A percentile compares a stretch with the other conserved stretches of the same genome.
Evolutionary conservation across 2,329 filamentous ascomycete genomes (phyloP).

Genomic region (Dryadomyces quercus-mongolicae): DNA sequence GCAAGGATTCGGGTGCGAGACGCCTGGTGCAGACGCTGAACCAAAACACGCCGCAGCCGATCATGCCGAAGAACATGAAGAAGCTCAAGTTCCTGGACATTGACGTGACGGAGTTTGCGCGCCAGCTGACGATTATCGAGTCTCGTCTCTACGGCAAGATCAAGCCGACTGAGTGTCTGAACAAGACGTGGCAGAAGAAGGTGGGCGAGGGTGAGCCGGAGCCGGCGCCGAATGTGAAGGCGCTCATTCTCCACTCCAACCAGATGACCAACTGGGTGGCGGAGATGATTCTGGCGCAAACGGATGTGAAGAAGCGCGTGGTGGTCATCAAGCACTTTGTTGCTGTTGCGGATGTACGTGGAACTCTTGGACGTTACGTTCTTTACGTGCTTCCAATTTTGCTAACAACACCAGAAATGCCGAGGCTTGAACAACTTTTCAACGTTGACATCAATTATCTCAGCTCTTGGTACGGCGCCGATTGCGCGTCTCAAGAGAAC

Average conservation of each 20-base stretch:
- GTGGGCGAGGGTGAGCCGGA: slow-evolving; percentile 68
- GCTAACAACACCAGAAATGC: slow-evolving; percentile 58
- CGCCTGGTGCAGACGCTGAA: slow-evolving; percentile 78
- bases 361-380: too few species aligned
- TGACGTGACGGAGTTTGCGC: slow-evolving; percentile 90
- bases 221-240: slow-evolving; percentile 87
- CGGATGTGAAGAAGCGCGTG: slow-evolving; percentile 89
- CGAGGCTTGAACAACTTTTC: slow-evolving; percentile 92
- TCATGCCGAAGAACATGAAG: slow-evolving; percentile 98
- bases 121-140: slow-evolving; percentile 94
- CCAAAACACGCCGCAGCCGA: slow-evolving; percentile 71
- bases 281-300: slow-evolving; percentile 93
- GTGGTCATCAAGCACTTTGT: slow-evolving; percentile 99
- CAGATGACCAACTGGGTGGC: slow-evolving; percentile 99
- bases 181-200: slow-evolving; percentile 99
- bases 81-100: slow-evolving; percentile 98
- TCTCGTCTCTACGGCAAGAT: slow-evolving; percentile 92
- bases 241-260: slow-evolving; percentile 92
- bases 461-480: slow-evolving; percentile 83
- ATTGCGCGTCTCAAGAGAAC: slow-evolving; percentile 89
- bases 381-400: not conserved
- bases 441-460: slow-evolving; percentile 93
- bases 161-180: slow-evolving; percentile 87
- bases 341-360: slow-evolving; percentile 77
- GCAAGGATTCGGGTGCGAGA: slow-evolving; percentile 77